phyloP scores from a whole-genome alignment of 139 green algal genomes.

The Chlorella vulgaris region DNA sequence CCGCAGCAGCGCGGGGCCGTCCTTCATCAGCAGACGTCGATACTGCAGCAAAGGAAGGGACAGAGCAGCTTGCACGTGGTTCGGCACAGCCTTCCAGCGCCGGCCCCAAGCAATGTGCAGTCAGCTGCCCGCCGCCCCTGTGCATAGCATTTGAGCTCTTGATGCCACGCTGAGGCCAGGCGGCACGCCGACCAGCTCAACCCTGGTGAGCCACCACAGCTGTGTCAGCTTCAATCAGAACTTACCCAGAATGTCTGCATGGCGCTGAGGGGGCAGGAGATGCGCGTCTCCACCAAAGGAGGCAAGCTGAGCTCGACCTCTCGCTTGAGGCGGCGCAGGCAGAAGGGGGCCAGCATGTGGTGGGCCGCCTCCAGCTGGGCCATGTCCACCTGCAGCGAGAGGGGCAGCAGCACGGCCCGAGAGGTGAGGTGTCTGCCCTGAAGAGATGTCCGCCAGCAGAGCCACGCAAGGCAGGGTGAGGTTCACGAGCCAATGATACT shows the following conservation, averaged over 20 bases:
- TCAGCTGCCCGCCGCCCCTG: neutral
- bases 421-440: no score
- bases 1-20: constrained; percentile 40
- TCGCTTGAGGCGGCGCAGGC: constrained; percentile 80
- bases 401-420: no score
- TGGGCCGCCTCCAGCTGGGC: constrained; percentile 59
- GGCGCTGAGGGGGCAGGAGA: constrained; percentile 61
- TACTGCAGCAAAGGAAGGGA: constrained; percentile 7
- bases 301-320: constrained; percentile 53
- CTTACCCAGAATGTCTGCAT: constrained; percentile 63
- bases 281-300: constrained; percentile 67
- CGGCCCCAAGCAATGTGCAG: no score
- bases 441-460: no score
- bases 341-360: constrained; percentile 77
- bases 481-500: no score
- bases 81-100: no score
- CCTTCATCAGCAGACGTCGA: constrained; percentile 55
- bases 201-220: no score
- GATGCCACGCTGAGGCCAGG: neutral
- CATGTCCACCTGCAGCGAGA: constrained; percentile 52
- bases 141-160: neutral
- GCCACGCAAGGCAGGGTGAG: no score
- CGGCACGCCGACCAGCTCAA: no score
- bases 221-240: no score
- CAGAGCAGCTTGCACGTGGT: no score